These are phyloP conservation scores for Daphne laureola DNA, from an alignment of 441 rosid species.

Conservation along the genomic window DNA sequence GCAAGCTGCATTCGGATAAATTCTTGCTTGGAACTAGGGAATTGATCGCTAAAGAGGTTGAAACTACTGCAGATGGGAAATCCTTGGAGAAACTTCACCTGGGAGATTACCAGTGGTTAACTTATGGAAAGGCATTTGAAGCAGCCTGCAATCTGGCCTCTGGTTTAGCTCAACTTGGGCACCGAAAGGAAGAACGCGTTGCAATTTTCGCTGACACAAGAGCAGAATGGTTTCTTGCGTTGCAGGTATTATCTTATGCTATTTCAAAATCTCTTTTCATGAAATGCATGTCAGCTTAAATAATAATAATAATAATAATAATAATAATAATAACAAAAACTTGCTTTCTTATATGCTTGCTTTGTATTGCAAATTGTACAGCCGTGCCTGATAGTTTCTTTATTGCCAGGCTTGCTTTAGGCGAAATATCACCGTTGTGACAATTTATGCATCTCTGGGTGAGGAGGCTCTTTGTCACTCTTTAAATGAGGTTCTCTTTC, in stretches of 20 bases:
- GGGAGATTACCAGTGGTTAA: conserved; percentile 89
- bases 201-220: conserved; percentile 96
- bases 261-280: background rate
- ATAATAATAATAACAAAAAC: no score
- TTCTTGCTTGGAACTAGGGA: conserved; percentile 70
- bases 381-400: conserved; percentile 12
- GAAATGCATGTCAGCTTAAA: background rate
- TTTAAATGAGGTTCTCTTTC: conserved; percentile 67
- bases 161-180: conserved; percentile 75
- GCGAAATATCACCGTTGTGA: conserved; percentile 77
- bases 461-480: conserved; percentile 95
- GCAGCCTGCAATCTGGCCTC: conserved; percentile 69
- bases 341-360: background rate
- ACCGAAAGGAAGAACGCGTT: conserved; percentile 60
- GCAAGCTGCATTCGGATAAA: conserved; percentile 47
- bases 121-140: conserved; percentile 52
- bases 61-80: conserved; percentile 55
- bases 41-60: conserved; percentile 56
- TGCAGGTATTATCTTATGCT: conserved; percentile 58
- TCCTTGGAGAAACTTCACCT: conserved; percentile 88
- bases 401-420: conserved; percentile 81
- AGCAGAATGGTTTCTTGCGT: conserved; percentile 90
- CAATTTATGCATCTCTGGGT: conserved; percentile 88
- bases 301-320: no score
- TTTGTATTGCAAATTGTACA: conserved; percentile 2